Evolutionary conservation across 768 basidiomycete species (phyloP).

Genomic region (Kwoniella pini): DNA sequence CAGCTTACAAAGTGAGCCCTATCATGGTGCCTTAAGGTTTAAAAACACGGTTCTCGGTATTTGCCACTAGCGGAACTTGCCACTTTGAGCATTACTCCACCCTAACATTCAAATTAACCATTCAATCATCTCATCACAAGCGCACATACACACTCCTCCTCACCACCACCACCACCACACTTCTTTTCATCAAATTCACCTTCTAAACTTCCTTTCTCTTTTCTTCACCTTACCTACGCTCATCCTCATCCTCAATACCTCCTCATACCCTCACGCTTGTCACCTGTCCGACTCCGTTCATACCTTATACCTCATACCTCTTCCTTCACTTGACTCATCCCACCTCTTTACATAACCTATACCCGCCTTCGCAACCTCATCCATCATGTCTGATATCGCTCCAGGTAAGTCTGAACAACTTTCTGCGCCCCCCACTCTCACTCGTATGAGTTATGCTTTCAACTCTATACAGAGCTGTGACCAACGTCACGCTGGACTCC

Average conservation of each 20-base stretch:
- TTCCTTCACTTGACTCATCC: constrained; percentile 12
- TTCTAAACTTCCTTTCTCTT: constrained; percentile 5
- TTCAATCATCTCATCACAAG: not conserved
- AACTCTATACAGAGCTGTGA: no score
- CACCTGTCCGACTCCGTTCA: constrained; percentile 11
- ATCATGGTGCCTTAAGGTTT: no score
- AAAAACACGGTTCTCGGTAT: no score
- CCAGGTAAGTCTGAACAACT: constrained; percentile 14
- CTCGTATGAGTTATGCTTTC: no score
- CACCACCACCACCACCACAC: not conserved
- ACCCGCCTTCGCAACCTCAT: constrained; percentile 6
- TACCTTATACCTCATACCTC: constrained; percentile 2
- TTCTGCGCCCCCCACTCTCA: no score
- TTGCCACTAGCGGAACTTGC: constrained; percentile 11
- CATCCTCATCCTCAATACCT: constrained; percentile 9
- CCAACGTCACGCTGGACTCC: no score
- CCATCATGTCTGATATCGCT: constrained; percentile 31
- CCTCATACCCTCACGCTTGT: constrained; percentile 3
- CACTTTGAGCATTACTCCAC: constrained; percentile 5
- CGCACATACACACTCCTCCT: not conserved
- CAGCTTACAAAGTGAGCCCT: no score
- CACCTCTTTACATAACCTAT: constrained; percentile 12
- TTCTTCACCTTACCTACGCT: constrained; percentile 10
- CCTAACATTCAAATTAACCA: not conserved
- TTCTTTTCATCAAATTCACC: constrained; percentile 8